phyloP scores from a whole-genome alignment of 768 basidiomycete genomes.

The Tylopilus balloui region DNA sequence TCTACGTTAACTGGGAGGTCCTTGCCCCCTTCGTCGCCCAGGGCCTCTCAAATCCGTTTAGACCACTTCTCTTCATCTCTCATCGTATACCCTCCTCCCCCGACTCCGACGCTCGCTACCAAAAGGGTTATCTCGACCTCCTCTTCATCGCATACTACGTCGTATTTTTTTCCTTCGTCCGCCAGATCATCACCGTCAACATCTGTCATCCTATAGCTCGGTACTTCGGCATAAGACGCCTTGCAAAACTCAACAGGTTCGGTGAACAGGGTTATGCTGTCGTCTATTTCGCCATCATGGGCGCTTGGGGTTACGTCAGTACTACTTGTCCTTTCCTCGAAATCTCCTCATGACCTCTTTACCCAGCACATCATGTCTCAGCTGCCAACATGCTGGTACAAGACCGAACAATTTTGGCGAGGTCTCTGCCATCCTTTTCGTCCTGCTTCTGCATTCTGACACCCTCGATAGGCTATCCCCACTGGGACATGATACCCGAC shows the following conservation, averaged over 20 bases:
- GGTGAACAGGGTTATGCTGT: conserved; percentile 89
- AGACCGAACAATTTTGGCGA: conserved; percentile 81
- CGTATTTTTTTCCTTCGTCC: conserved; percentile 83
- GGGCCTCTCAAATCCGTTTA: conserved; percentile 66
- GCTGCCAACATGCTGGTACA: conserved; percentile 83
- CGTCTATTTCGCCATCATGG: conserved; percentile 70
- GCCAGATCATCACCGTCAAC: conserved; percentile 67
- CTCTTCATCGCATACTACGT: conserved; percentile 79
- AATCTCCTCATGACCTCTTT: neutral
- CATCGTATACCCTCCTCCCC: conserved; percentile 51
- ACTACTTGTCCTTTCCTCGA: neutral
- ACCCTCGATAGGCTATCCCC: conserved; percentile 66
- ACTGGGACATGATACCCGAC: conserved; percentile 80
- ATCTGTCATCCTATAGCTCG: conserved; percentile 64
- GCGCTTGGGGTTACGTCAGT: conserved; percentile 74
- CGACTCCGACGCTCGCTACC: conserved; percentile 55
- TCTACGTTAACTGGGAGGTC: conserved; percentile 64
- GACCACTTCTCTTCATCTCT: conserved; percentile 66
- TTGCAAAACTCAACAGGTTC: conserved; percentile 73
- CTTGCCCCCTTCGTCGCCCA: conserved; percentile 45
- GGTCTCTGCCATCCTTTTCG: conserved; percentile 37
- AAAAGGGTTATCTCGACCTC: conserved; percentile 72
- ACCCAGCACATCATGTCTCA: conserved; percentile 77
- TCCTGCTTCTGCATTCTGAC: neutral
- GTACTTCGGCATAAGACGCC: conserved; percentile 63